phyloP scores from a whole-genome alignment of 2,329 filamentous ascomycete genomes.

The Elsinoe ampelina region DNA sequence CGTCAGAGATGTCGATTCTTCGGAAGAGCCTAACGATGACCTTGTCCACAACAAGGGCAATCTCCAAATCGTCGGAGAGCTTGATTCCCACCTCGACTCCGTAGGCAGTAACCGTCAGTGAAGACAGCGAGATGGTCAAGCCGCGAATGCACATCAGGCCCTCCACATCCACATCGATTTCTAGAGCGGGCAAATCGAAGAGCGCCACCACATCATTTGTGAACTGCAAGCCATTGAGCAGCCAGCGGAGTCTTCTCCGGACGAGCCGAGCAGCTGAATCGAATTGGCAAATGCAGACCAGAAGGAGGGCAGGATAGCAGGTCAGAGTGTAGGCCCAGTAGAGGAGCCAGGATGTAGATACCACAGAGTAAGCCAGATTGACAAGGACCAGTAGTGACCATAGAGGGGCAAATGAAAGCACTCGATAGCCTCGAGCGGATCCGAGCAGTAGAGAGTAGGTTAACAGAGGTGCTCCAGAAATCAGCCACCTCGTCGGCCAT shows the following conservation, averaged over 20 bases:
- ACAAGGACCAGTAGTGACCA: conserved; percentile 40
- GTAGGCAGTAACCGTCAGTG: conserved; percentile 42
- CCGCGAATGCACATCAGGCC: conserved; percentile 46
- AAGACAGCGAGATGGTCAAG: conserved; percentile 42
- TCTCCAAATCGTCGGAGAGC: conserved; percentile 43
- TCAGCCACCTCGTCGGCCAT: conserved; percentile 30
- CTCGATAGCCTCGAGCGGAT: conserved; percentile 27
- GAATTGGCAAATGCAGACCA: conserved; percentile 42
- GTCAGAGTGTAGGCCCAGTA: conserved; percentile 34
- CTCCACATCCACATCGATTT: conserved; percentile 46
- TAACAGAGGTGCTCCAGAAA: conserved; percentile 35
- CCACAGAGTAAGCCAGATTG: conserved; percentile 40
- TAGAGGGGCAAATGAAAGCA: conserved; percentile 37
- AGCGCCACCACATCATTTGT: conserved; percentile 43
- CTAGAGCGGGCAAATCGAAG: conserved; percentile 42
- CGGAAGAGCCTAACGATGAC: conserved; percentile 42
- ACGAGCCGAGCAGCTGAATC: conserved; percentile 29
- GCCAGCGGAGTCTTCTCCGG: conserved; percentile 28
- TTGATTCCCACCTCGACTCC: conserved; percentile 47
- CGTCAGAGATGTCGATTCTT: conserved; percentile 42
- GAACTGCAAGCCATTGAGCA: conserved; percentile 38
- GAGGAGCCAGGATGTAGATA: conserved; percentile 45
- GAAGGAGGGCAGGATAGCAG: conserved; percentile 35
- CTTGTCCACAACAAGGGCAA: conserved; percentile 43
- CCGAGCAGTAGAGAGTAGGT: conserved; percentile 30